Evolutionary conservation across 176 grass and related monocot genomes (phyloP), one percentile per base, ranked within the genome.

Genomic region (Phragmites australis): DNA sequence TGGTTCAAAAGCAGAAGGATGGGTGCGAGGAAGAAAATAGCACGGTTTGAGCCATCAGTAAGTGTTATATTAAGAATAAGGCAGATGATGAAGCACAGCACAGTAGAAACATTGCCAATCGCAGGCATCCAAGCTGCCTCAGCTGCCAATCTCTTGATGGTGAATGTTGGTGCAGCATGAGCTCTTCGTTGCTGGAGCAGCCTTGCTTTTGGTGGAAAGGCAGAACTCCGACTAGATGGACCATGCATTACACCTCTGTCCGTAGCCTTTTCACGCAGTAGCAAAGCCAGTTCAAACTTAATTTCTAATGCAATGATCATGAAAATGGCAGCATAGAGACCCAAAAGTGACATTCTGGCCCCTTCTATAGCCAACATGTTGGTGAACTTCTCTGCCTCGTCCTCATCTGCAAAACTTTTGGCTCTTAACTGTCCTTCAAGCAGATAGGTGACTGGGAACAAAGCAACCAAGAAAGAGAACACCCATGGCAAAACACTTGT

Each of bases 51-150:
- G 37, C 92, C 90, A 87, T 93, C 96, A 8, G 93, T 99, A 43
- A 99, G 86, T 58, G 88, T 89, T 45, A 93, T 69, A 50, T 99
- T 99, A 39, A 99, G 81, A 81, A 95, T 72, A 67, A 99, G 75
- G 83, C 96, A 99, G 82, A 95, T 95, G 70, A 93, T 37, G 68
- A 99, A 99, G 64, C 90, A 99, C 74, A 99, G 19, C 67, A 93
- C 53, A 32, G 93, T 93, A 50, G 93, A 93, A 34, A 99, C 81
- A 43, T 99, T 99, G 85, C 96, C 96, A 26, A 99, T 90, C 4
- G 87, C 90, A 79, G 96, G 96, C 96, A 99, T 99, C 96, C 96
- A 99, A 71, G 93, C 90, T 65, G 93, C 96, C 82, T 99, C 96
- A 14, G 96, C 90, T n/a, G 93, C 80, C 84, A 99, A 90, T 76